These are phyloP conservation scores for Conticribra guillardii DNA, from an alignment of 108 stramenopile species.

Conservation along the genomic window DNA sequence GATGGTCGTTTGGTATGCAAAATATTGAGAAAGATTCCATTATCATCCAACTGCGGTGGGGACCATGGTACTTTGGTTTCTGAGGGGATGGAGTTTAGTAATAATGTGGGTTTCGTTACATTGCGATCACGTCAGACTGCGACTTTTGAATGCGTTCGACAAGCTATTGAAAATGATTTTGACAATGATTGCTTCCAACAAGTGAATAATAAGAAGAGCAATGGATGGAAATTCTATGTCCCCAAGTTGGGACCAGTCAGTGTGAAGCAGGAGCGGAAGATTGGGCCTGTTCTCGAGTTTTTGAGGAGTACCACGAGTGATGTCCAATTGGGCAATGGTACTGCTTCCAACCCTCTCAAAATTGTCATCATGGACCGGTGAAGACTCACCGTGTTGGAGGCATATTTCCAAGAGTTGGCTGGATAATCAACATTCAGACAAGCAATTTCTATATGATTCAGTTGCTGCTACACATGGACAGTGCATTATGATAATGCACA, in stretches of 20 bases:
- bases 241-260: conserved; percentile 81
- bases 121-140: conserved; percentile 55
- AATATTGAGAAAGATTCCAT: conserved; percentile 31
- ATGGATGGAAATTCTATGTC: conserved; percentile 75
- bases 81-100: conserved; percentile 40
- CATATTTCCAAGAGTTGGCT: too few species aligned
- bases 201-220: conserved; percentile 9
- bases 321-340: conserved; percentile 61
- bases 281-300: conserved; percentile 69
- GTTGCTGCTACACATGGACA: too few species aligned
- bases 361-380: conserved; percentile 44
- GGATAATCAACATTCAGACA: too few species aligned
- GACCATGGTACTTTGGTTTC: neutral
- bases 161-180: conserved; percentile 61
- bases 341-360: conserved; percentile 59
- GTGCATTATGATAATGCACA: too few species aligned
- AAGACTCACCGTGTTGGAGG: too few species aligned
- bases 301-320: conserved; percentile 52
- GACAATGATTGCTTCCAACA: conserved; percentile 56
- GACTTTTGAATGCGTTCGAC: conserved; percentile 68
- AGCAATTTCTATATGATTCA: too few species aligned
- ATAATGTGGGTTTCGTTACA: conserved; percentile 74
- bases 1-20: conserved; percentile 49
- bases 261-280: conserved; percentile 64
- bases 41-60: neutral